Conservation (phyloP, 2,329 filamentous ascomycete genomes). For the Pyricularia sp. region DNA sequence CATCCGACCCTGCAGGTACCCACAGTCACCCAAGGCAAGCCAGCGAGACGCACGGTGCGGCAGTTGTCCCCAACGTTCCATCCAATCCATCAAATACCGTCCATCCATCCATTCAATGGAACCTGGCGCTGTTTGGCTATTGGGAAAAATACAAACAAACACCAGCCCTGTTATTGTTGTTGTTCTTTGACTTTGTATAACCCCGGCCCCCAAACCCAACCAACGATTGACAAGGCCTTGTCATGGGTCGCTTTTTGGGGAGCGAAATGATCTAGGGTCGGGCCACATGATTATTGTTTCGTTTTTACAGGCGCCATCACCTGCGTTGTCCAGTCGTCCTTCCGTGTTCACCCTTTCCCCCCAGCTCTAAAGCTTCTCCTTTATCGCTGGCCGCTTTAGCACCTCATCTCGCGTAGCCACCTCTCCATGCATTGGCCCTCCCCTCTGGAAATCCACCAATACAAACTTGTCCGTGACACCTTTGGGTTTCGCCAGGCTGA, state of each 20-base stretch:
- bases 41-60: not conserved
- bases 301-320: not conserved
- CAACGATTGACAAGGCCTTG: not conserved
- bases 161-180: not conserved
- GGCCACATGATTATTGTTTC: not conserved
- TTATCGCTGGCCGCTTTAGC: not conserved
- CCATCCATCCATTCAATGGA: not conserved
- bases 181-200: not conserved
- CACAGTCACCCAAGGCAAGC: not conserved
- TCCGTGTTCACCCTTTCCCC: not conserved
- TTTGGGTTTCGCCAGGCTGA: slow-evolving; percentile 46
- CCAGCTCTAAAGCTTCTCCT: slow-evolving; percentile 19
- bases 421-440: slow-evolving; percentile 38
- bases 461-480: slow-evolving; percentile 50
- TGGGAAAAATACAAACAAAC: not conserved
- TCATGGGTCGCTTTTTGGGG: not conserved
- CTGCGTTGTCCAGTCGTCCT: not conserved
- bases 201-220: not conserved
- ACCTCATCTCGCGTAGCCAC: slow-evolving; percentile 36
- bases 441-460: slow-evolving; percentile 38
- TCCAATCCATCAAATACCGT: not conserved
- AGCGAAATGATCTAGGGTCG: not conserved
- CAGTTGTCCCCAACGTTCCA: not conserved
- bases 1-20: not conserved
- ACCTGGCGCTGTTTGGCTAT: not conserved